Percentiles rank a stretch among this genome's conserved stretches.
Evolutionary conservation across 1,139 yeast species (phyloP).

Genomic region (Nakaseomyces nivariensis): DNA sequence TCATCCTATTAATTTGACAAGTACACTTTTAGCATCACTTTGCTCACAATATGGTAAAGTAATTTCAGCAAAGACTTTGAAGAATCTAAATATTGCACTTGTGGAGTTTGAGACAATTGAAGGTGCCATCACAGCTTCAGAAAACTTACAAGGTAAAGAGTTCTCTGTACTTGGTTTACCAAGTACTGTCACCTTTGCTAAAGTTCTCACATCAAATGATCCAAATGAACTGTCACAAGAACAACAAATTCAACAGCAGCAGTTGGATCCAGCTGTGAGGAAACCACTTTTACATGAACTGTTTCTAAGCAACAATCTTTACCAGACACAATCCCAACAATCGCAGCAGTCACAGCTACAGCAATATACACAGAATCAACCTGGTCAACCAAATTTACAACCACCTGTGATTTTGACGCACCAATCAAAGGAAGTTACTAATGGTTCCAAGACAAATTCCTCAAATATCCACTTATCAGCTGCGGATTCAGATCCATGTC

Average conservation of each 20-base stretch:
- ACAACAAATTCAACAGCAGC: background rate
- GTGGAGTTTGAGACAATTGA: slow-evolving; percentile 66
- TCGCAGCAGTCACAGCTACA: slow-evolving; percentile 5
- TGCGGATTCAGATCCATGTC: slow-evolving; percentile 21
- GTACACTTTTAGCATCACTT: slow-evolving; percentile 32
- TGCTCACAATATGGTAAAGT: slow-evolving; percentile 44
- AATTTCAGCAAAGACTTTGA: slow-evolving; percentile 46
- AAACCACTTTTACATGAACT: slow-evolving; percentile 22
- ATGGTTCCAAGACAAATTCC: slow-evolving; percentile 2
- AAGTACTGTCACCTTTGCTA: slow-evolving; percentile 60
- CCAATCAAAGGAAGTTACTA: background rate
- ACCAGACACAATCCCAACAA: slow-evolving; percentile 13
- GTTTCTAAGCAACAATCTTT: slow-evolving; percentile 15
- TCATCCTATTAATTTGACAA: slow-evolving; percentile 15
- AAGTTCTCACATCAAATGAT: slow-evolving; percentile 29
- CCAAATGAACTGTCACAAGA: background rate
- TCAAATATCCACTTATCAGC: slow-evolving; percentile 7
- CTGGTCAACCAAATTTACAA: slow-evolving; percentile 10
- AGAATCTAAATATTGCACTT: slow-evolving; percentile 48
- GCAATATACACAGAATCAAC: slow-evolving; percentile 6
- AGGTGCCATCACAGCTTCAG: slow-evolving; percentile 68
- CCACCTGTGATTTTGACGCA: background rate
- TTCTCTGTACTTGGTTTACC: slow-evolving; percentile 56
- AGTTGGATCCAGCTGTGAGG: background rate
- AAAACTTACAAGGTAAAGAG: slow-evolving; percentile 69